A percentile compares a stretch with the other conserved stretches of the same genome.
Evolutionary conservation across 2,329 filamentous ascomycete genomes (phyloP).

Genomic region (Coniosporium tulheliwenetii): DNA sequence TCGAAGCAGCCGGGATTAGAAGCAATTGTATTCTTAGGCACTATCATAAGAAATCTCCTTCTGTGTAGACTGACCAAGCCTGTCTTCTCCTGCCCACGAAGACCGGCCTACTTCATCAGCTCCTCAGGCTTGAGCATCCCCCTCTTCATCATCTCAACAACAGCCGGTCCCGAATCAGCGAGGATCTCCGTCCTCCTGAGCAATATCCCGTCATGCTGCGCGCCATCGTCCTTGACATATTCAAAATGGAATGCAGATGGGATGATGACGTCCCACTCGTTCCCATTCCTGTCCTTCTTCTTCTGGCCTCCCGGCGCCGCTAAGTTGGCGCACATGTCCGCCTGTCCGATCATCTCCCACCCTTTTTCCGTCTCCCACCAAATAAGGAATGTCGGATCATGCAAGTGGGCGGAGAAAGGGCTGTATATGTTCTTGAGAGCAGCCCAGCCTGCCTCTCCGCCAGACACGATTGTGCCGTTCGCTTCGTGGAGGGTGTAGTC

Average conservation of each 20-base stretch:
- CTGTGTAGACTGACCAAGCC: too few species aligned
- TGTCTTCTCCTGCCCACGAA: too few species aligned
- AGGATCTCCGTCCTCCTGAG: conserved; percentile 1
- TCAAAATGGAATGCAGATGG: conserved; percentile 10
- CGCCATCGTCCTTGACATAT: conserved; percentile 8
- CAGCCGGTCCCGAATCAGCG: background rate
- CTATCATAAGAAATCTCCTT: too few species aligned
- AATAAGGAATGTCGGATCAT: conserved; percentile 7
- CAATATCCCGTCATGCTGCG: conserved; percentile 1
- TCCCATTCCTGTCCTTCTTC: conserved; percentile 6
- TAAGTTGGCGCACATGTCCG: conserved; percentile 8
- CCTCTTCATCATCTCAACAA: conserved; percentile 2
- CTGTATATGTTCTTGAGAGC: conserved; percentile 9
- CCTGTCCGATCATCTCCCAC: conserved; percentile 11
- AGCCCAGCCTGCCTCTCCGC: conserved; percentile 8
- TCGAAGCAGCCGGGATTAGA: too few species aligned
- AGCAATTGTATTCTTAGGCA: too few species aligned
- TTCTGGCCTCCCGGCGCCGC: conserved; percentile 6
- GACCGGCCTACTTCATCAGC: conserved; percentile 1
- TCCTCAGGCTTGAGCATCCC: conserved; percentile 4
- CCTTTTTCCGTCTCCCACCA: conserved; percentile 9
- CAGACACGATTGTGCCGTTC: conserved; percentile 8
- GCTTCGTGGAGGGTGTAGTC: conserved; percentile 7
- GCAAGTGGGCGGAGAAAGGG: conserved; percentile 9
- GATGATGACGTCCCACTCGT: conserved; percentile 12